Percentiles rank a stretch among this genome's conserved stretches.
phyloP scores from a whole-genome alignment of 495 filamentous ascomycete species.

The Cenococcum geophilum region DNA sequence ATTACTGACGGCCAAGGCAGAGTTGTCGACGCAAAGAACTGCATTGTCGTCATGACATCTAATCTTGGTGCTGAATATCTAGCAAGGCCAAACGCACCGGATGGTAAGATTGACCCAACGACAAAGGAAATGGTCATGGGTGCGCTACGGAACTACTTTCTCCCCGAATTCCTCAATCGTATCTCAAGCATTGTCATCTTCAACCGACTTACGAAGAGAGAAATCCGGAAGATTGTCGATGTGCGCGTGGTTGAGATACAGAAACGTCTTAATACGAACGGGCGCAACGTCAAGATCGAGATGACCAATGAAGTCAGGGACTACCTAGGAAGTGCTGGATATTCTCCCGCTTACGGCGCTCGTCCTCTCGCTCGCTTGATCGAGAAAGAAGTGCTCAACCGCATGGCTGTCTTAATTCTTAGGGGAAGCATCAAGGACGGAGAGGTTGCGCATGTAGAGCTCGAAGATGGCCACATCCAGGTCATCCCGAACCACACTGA shows the following conservation, averaged over 20 bases:
- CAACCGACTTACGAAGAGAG: conserved; percentile 81
- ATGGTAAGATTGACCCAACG: conserved; percentile 81
- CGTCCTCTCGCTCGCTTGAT: conserved; percentile 81
- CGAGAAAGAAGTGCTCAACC: conserved; percentile 93
- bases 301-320: conserved; percentile 79
- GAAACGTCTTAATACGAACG: conserved; percentile 72
- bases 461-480: conserved; percentile 67
- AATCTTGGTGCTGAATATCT: conserved; percentile 94
- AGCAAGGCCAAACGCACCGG: conserved; percentile 63
- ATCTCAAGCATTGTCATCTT: conserved; percentile 95
- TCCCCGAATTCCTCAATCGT: conserved; percentile 96
- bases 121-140: conserved; percentile 84
- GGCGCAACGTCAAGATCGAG: conserved; percentile 69
- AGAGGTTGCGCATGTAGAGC: conserved; percentile 69
- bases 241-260: conserved; percentile 85
- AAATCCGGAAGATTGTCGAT: conserved; percentile 95
- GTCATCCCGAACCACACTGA: conserved; percentile 79
- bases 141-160: conserved; percentile 86
- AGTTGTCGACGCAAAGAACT: conserved; percentile 90
- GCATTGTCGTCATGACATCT: conserved; percentile 98
- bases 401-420: conserved; percentile 81
- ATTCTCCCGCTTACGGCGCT: conserved; percentile 91
- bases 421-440: conserved; percentile 78
- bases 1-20: conserved; percentile 97
- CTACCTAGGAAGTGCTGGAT: conserved; percentile 80